Conservation (phyloP, 495 filamentous ascomycete genomes). For the Massariosphaeria phaeospora region DNA sequence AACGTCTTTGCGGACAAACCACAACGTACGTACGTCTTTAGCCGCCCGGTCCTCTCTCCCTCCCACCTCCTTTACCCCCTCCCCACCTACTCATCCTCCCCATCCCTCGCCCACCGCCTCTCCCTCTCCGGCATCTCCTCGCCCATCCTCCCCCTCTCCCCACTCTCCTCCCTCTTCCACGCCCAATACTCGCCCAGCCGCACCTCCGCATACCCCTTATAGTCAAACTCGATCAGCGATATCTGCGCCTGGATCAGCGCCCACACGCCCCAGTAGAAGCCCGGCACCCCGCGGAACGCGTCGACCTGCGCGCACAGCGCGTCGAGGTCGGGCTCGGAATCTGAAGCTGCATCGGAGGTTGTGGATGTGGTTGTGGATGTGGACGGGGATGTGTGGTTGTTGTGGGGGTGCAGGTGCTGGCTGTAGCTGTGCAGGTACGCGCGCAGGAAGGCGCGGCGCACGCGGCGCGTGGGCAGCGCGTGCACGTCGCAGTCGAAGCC, state of each 20-base stretch:
- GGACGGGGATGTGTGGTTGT: constrained; percentile 38
- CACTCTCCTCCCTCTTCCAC: constrained; percentile 75
- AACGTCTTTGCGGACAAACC: no score
- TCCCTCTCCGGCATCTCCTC: constrained; percentile 70
- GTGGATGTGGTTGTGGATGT: no score
- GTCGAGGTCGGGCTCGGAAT: constrained; percentile 59
- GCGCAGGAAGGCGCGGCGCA: constrained; percentile 74
- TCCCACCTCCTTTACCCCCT: background rate
- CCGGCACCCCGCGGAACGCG: constrained; percentile 79
- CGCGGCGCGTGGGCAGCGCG: constrained; percentile 70
- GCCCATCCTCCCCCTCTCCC: constrained; percentile 51
- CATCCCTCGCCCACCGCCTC: constrained; percentile 70
- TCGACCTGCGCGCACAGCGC: constrained; percentile 75
- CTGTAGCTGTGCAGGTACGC: constrained; percentile 68
- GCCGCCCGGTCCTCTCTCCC: background rate
- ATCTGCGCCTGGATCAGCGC: constrained; percentile 93
- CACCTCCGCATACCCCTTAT: constrained; percentile 81
- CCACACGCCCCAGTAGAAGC: constrained; percentile 93
- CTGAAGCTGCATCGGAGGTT: no score
- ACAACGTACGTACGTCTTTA: no score
- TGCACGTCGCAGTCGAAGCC: constrained; percentile 91
- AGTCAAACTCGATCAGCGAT: constrained; percentile 95
- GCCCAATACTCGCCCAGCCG: constrained; percentile 90
- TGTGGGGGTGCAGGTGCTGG: constrained; percentile 30
- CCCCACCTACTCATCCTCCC: constrained; percentile 9